These are phyloP conservation scores for Sarocladium strictum DNA, from an alignment of 2,329 filamentous ascomycete genomes.

Conservation along the genomic window DNA sequence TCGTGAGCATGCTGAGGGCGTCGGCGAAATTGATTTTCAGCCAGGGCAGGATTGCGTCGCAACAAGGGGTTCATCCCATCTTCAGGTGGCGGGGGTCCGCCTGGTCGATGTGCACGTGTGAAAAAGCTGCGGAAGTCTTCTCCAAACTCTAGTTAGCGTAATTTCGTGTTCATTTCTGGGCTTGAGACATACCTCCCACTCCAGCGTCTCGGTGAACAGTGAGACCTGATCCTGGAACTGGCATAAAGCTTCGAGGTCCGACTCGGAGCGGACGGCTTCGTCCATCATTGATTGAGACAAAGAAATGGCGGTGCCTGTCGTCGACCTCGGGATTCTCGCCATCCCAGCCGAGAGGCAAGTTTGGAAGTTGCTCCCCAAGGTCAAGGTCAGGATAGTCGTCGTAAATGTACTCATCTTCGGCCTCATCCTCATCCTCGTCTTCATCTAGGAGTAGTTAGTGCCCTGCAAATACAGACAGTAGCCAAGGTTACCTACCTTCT, in stretches of 20 bases:
- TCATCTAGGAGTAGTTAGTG: conserved; percentile 11
- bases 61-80: conserved; percentile 86
- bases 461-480: background rate
- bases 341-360: conserved; percentile 53
- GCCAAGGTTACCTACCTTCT: conserved; percentile 26
- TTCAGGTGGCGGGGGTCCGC: conserved; percentile 54
- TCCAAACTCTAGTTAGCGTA: background rate
- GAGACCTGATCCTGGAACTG: background rate
- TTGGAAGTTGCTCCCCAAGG: conserved; percentile 35
- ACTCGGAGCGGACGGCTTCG: conserved; percentile 1
- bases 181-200: conserved; percentile 40
- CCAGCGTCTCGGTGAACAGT: background rate
- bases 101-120: conserved; percentile 47
- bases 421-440: conserved; percentile 64
- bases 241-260: conserved; percentile 4
- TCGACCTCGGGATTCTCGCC: conserved; percentile 37
- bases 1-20: background rate
- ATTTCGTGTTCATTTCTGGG: too few relatives aligned
- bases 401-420: conserved; percentile 60
- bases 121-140: conserved; percentile 44
- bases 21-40: conserved; percentile 28
- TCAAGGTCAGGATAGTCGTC: conserved; percentile 41
- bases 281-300: conserved; percentile 12
- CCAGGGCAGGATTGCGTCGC: conserved; percentile 48
- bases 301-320: conserved; percentile 39